These are phyloP conservation scores for Exutisphaerella laricina DNA, from an alignment of 2,329 filamentous ascomycete species.

Conservation along the genomic window DNA sequence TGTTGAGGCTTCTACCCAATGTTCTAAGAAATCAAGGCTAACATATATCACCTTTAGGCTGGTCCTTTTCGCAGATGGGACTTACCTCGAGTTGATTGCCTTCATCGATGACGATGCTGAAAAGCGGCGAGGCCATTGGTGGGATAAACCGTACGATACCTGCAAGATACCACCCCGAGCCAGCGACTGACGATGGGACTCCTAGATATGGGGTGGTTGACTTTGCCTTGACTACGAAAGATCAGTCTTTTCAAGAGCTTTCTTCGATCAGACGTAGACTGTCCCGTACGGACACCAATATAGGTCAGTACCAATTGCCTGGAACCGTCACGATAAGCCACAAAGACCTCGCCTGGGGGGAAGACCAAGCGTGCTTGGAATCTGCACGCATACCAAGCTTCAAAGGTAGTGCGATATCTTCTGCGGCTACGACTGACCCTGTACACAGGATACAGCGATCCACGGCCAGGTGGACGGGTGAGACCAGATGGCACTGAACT, in stretches of 20 bases:
- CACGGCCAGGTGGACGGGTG: slow-evolving; percentile 49
- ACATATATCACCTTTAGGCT: no score
- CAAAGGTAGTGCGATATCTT: no score
- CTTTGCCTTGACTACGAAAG: slow-evolving; percentile 50
- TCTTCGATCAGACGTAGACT: slow-evolving; percentile 20
- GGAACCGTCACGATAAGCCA: no score
- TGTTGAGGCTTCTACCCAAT: no score
- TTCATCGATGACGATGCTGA: slow-evolving; percentile 49
- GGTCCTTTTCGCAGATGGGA: slow-evolving; percentile 57
- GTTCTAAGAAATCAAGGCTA: no score
- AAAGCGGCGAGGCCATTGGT: slow-evolving; percentile 49
- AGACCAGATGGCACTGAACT: slow-evolving; percentile 52
- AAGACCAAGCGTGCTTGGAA: no score
- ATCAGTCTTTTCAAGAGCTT: slow-evolving; percentile 19
- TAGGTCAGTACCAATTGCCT: no score
- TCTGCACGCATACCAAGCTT: no score
- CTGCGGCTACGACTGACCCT: no score
- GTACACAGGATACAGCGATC: slow-evolving; percentile 51
- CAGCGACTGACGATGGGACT: background rate
- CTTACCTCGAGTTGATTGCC: slow-evolving; percentile 62
- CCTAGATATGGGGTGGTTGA: slow-evolving; percentile 50
- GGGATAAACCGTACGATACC: slow-evolving; percentile 39
- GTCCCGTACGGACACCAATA: slow-evolving; percentile 24
- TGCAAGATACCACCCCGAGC: no score
- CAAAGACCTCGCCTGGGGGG: no score